Conservation (phyloP, 1,139 yeast species). For the Geotrichum aggregatum region DNA sequence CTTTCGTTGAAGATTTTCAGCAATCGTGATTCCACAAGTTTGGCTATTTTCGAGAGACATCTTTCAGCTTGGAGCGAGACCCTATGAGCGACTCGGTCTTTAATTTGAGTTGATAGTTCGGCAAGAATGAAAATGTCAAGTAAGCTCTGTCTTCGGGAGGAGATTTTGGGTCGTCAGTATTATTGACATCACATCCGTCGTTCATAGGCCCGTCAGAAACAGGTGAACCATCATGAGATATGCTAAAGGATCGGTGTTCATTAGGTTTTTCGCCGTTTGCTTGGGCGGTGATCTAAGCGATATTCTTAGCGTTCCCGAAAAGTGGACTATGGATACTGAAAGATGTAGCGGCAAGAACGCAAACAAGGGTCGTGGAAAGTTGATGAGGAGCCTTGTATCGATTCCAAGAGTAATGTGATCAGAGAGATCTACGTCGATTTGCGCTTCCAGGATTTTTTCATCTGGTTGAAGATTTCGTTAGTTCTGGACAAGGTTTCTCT, state of each 20-base stretch:
- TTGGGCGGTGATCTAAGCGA: conserved; percentile 45
- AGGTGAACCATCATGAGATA: conserved; percentile 15
- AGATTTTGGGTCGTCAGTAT: conserved; percentile 14
- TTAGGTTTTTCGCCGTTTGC: conserved; percentile 41
- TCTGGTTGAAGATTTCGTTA: conserved; percentile 16
- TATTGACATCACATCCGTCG: conserved; percentile 22
- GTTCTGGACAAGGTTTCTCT: not conserved
- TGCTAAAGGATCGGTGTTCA: conserved; percentile 23
- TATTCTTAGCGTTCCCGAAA: conserved; percentile 87
- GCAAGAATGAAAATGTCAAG: conserved; percentile 81
- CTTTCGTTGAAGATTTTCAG: conserved; percentile 89
- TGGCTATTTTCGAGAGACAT: conserved; percentile 88
- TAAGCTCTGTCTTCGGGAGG: conserved; percentile 47
- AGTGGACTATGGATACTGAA: conserved; percentile 82
- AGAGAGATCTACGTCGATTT: conserved; percentile 86
- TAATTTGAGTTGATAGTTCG: conserved; percentile 85
- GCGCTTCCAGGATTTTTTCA: conserved; percentile 59
- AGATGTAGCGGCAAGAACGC: conserved; percentile 77
- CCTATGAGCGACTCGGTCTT: conserved; percentile 85
- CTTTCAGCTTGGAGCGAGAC: conserved; percentile 76
- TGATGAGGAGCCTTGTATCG: conserved; percentile 74
- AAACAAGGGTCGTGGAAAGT: conserved; percentile 78
- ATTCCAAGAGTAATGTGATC: conserved; percentile 88
- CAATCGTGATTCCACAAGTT: conserved; percentile 74
- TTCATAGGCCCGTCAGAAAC: conserved; percentile 1